A percentile compares a stretch with the other conserved stretches of the same genome.
These are phyloP conservation scores for Neoascochyta sp. DNA, from an alignment of 2,329 filamentous ascomycete genomes.

Conservation along the genomic window DNA sequence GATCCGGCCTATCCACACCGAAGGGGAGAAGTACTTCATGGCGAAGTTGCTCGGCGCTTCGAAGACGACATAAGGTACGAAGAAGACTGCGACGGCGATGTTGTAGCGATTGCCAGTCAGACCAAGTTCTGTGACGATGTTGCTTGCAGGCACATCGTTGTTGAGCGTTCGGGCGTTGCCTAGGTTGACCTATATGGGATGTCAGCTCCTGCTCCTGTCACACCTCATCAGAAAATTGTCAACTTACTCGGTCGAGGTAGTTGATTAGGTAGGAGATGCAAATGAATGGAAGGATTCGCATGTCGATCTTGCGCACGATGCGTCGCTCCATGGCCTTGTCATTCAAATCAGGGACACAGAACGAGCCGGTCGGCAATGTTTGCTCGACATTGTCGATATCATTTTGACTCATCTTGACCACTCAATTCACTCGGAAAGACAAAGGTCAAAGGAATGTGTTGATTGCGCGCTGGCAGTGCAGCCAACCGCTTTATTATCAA, in stretches of 20 bases:
- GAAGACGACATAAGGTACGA: conserved; percentile 57
- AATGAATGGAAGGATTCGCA: conserved; percentile 16
- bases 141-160: conserved; percentile 13
- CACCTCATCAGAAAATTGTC: background rate
- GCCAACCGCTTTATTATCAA: no score
- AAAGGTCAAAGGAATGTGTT: no score
- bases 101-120: conserved; percentile 16
- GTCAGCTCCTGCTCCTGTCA: background rate
- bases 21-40: conserved; percentile 37
- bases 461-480: no score
- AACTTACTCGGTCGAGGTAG: conserved; percentile 14
- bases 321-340: conserved; percentile 20
- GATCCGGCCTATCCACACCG: conserved; percentile 47
- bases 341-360: conserved; percentile 14
- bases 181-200: conserved; percentile 13
- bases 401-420: no score
- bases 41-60: conserved; percentile 57
- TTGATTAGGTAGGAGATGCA: conserved; percentile 21
- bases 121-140: conserved; percentile 14
- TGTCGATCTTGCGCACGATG: conserved; percentile 20
- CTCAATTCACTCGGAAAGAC: no score
- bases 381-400: conserved; percentile 9
- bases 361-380: conserved; percentile 6
- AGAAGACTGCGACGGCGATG: conserved; percentile 16
- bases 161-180: conserved; percentile 21